Conservation (phyloP, 768 basidiomycete species). For the Daedalea quercina region DNA sequence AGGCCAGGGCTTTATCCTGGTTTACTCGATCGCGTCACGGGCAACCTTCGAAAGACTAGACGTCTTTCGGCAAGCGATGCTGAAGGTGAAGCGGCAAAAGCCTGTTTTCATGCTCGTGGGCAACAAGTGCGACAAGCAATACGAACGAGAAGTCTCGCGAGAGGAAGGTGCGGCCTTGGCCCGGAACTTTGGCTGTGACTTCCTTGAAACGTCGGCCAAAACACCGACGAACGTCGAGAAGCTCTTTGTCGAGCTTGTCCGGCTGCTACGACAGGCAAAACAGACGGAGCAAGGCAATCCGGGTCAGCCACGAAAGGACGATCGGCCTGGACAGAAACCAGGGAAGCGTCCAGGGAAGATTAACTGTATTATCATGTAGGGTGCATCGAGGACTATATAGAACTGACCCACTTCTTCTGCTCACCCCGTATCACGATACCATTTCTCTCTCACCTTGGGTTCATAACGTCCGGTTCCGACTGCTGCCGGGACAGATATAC, state of each 20-base stretch:
- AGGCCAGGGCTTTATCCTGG: conserved; percentile 96
- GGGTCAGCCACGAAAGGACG: conserved; percentile 16
- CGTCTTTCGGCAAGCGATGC: conserved; percentile 84
- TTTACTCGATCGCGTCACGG: conserved; percentile 95
- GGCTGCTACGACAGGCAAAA: conserved; percentile 69
- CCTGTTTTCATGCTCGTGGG: conserved; percentile 93
- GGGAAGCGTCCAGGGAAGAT: conserved; percentile 34
- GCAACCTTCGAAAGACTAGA: conserved; percentile 87
- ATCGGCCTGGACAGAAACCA: background rate
- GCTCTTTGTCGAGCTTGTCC: conserved; percentile 84
- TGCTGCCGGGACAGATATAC: conserved; percentile 12
- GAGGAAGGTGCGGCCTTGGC: conserved; percentile 86
- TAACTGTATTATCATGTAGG: conserved; percentile 81
- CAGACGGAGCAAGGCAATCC: conserved; percentile 37
- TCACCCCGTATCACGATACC: conserved; percentile 83
- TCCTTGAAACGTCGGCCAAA: conserved; percentile 96
- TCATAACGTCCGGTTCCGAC: conserved; percentile 19
- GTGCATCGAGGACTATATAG: conserved; percentile 64
- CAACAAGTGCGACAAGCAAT: conserved; percentile 93
- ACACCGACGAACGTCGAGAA: conserved; percentile 88
- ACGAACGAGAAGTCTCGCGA: conserved; percentile 83
- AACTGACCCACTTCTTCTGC: conserved; percentile 42
- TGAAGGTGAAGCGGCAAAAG: conserved; percentile 78
- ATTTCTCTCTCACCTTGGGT: conserved; percentile 31
- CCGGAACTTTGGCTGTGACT: conserved; percentile 81